These are phyloP conservation scores for Cystobasidiaceae sp. DNA, from an alignment of 1,284 basidiomycete species.

Conservation along the genomic window DNA sequence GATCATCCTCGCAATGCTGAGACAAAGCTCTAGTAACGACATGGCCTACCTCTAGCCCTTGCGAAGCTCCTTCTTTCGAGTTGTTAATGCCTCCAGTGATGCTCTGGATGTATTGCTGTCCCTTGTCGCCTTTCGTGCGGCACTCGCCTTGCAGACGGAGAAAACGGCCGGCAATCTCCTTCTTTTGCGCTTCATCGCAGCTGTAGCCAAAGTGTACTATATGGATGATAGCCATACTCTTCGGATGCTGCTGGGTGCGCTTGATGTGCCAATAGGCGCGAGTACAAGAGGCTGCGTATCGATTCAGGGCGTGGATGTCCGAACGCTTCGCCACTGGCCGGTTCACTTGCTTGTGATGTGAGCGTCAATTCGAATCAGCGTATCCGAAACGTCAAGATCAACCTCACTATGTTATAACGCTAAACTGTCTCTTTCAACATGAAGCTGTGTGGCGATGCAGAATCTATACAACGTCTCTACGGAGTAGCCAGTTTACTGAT, in stretches of 20 bases:
- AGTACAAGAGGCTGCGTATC: too few relatives aligned
- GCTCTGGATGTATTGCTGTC: conserved; percentile 12
- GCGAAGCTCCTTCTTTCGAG: conserved; percentile 5
- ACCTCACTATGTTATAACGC: too few relatives aligned
- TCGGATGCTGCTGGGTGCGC: background rate
- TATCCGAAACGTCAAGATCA: too few relatives aligned
- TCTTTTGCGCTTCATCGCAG: conserved; percentile 10
- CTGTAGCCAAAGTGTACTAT: conserved; percentile 30
- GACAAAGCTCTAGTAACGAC: background rate
- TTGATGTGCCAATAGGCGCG: too few relatives aligned
- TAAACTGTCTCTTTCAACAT: too few relatives aligned
- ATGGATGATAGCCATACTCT: conserved; percentile 15
- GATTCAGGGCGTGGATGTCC: too few relatives aligned
- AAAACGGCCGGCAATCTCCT: conserved; percentile 9
- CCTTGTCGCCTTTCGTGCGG: background rate
- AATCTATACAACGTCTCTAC: too few relatives aligned
- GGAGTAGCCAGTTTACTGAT: too few relatives aligned
- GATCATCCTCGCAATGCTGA: background rate
- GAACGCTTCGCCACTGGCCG: too few relatives aligned
- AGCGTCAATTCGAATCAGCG: too few relatives aligned
- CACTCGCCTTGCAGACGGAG: background rate
- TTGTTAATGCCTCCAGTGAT: conserved; percentile 25
- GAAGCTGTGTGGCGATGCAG: too few relatives aligned
- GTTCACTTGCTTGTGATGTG: too few relatives aligned
- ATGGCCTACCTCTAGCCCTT: conserved; percentile 28